Conservation (phyloP, 1,284 basidiomycete genomes). For the Rhodotorula glutinis region DNA sequence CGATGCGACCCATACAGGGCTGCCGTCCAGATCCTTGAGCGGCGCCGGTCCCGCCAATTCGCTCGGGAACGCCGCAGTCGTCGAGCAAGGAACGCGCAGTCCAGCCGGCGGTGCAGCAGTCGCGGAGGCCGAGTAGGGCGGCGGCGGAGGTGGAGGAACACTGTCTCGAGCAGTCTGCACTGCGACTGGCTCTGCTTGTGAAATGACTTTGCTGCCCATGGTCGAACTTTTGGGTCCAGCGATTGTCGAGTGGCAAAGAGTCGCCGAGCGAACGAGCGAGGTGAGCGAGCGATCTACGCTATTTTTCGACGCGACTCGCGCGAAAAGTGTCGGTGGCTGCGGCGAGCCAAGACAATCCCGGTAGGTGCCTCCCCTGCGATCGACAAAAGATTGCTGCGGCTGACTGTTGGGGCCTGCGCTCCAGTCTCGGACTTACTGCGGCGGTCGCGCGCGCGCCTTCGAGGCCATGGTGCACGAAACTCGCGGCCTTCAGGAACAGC, state of each 20-base stretch:
- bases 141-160: background rate
- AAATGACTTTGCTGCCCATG: background rate
- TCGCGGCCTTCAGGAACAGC: too few species aligned
- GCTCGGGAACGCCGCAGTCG: slow-evolving; percentile 1
- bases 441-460: too few species aligned
- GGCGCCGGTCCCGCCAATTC: slow-evolving; percentile 10
- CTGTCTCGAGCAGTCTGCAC: background rate
- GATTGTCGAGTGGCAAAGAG: background rate
- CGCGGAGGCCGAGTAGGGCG: background rate
- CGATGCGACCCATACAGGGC: slow-evolving; percentile 18
- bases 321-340: too few species aligned
- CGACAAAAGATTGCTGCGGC: too few species aligned
- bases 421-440: too few species aligned
- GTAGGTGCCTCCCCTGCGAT: too few species aligned
- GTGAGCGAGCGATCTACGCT: background rate
- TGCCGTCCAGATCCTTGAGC: slow-evolving; percentile 20
- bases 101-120: slow-evolving; percentile 6
- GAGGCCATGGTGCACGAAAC: too few species aligned
- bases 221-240: background rate
- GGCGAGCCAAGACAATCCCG: too few species aligned
- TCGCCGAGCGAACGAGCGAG: background rate
- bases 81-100: slow-evolving; percentile 18
- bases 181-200: background rate
- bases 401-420: too few species aligned
- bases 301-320: too few species aligned